Evolutionary conservation across 202 grass and related monocot genomes (phyloP), one percentile per base, ranked within the genome.

Genomic region (Panicum hallii): DNA sequence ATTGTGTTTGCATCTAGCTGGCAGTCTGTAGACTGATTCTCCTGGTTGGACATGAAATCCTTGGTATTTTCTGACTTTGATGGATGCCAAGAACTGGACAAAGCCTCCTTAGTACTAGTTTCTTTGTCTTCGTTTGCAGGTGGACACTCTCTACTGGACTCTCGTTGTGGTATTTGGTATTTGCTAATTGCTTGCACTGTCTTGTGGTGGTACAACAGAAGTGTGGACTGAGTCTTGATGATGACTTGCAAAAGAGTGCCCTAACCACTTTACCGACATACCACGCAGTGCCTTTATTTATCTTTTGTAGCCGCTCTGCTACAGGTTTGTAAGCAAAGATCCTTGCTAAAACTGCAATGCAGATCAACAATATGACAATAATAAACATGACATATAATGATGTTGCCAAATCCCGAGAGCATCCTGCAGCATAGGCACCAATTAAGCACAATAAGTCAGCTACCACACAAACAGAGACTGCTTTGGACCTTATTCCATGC

Each of bases 401-500:
- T 81, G 77, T 75, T 14, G 17, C 34, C 30, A 76, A 20, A 40
- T 75, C 77, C 26, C 87, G 60, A 68, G 41, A 85, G 53, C 75
- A 76, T 22, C 88, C 88, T 64, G 83, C 83, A 77, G 88, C 78
- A 77, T 85, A 85, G 1, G 87, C 77, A 64, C 14, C 63, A 15
- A 85, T 12, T 10, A 89, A 44, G 64, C 17, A 63, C 11, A 41
- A 40, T 28, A 89, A 13, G 72, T 85, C 88, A 64, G 28, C 78
- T 32, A 77, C 14, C 38, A 89, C 88, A 82, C 88, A 89, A 6
- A 89, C 4, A 65, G 34, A 2, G 10, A 89, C 64, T 22, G 78
- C 78, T 40, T 89, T 85, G 14, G 83, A 64, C 46, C 83, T 89
- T 77, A 85, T 89, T 53, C 83, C 83, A 58, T 89, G 82, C 0